Percentiles rank a stretch among this genome's conserved stretches.
Evolutionary conservation across 371 early-diverging fungal genomes (phyloP).

Genomic region (Rhizopus arrhizus): DNA sequence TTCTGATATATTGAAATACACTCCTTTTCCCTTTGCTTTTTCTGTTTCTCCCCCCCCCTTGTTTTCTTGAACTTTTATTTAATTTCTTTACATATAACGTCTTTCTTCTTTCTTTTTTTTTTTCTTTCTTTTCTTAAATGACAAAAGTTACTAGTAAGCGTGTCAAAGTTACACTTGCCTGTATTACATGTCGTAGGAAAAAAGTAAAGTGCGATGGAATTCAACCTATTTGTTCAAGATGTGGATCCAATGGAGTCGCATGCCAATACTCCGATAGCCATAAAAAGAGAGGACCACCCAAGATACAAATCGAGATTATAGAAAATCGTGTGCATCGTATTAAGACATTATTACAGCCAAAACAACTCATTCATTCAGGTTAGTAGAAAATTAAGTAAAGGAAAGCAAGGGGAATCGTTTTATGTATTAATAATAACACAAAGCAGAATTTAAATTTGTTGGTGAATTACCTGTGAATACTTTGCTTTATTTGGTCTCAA

Average conservation of each 20-base stretch:
- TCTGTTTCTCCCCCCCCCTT: neutral
- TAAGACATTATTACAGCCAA: constrained; percentile 55
- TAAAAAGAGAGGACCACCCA: constrained; percentile 69
- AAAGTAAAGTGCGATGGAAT: constrained; percentile 54
- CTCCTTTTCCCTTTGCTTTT: constrained; percentile 7
- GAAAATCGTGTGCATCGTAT: constrained; percentile 71
- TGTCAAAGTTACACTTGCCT: constrained; percentile 51
- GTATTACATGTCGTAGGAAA: constrained; percentile 49
- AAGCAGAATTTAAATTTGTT: neutral
- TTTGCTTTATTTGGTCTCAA: constrained; percentile 16
- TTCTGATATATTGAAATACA: neutral
- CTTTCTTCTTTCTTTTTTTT: constrained; percentile 16
- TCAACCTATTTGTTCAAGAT: constrained; percentile 47
- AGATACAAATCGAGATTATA: constrained; percentile 73
- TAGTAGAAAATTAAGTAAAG: no score
- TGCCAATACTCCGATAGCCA: constrained; percentile 44
- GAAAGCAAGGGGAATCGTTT: neutral
- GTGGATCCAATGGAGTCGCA: constrained; percentile 31
- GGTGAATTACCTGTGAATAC: constrained; percentile 10
- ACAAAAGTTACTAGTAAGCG: constrained; percentile 30
- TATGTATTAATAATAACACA: no score
- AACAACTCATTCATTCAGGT: constrained; percentile 5
- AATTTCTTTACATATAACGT: constrained; percentile 1
- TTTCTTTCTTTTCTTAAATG: constrained; percentile 9
- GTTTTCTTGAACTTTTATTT: neutral